These are phyloP conservation scores for Aspergillus vadensis DNA, from an alignment of 2,329 filamentous ascomycete species.

Conservation along the genomic window DNA sequence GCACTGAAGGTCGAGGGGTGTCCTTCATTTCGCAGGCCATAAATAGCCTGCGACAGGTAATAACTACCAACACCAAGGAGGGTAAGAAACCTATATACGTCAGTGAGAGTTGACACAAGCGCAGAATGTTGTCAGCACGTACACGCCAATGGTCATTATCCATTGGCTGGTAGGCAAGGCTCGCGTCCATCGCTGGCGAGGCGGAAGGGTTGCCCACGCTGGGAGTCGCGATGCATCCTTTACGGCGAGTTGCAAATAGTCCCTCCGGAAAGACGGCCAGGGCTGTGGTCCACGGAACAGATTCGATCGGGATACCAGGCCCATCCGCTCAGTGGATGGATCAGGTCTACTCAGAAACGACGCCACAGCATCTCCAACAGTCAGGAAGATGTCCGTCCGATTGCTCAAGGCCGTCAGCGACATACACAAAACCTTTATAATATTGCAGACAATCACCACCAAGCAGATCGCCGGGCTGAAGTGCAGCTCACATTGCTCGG, in stretches of 20 bases:
- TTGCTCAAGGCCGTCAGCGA: constrained; percentile 9
- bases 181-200: neutral
- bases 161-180: neutral
- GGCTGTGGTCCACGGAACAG: neutral
- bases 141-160: neutral
- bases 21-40: neutral
- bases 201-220: neutral
- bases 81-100: neutral
- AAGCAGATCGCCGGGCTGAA: constrained; percentile 16
- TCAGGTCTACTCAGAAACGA: constrained; percentile 27
- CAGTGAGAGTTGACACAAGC: neutral
- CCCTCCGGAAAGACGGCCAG: neutral
- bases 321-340: constrained; percentile 12
- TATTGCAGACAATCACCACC: constrained; percentile 10
- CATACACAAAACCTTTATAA: constrained; percentile 21
- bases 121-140: neutral
- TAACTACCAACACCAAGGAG: neutral
- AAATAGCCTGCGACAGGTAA: neutral
- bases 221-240: neutral
- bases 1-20: neutral
- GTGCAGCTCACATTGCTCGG: constrained; percentile 16
- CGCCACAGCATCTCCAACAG: constrained; percentile 31
- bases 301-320: constrained; percentile 8
- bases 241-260: neutral
- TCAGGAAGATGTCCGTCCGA: constrained; percentile 17